Base-by-base conservation (phyloP, 1,139 yeast genomes). In the Geotrichum phurueaensis region DNA sequence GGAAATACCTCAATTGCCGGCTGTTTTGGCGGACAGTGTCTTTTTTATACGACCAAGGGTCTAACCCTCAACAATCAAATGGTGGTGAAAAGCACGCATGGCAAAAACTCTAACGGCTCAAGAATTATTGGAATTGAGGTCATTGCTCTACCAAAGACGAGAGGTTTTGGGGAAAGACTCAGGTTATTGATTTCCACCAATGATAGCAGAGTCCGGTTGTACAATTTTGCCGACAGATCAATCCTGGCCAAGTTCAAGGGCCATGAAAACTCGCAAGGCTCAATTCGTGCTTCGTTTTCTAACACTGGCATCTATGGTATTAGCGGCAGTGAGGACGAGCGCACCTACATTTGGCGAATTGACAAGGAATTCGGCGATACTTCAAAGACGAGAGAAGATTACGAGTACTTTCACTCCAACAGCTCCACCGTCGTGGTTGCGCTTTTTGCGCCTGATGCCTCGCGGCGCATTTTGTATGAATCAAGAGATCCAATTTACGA, bases 401-500 rank as follows among this genome's bases (percentile, higher is more conserved):
- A 78, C 70, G 79, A 87, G 3, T 80, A 88, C 4, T 88, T 90
- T 71, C 95, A 87, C 73, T 90, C 96, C 0, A 91, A 89, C 72
- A 84, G 83, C 67, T 78, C 86, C 0, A 81, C 83, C 51, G 89
- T 90, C 25, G 89, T 94, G 54, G 84, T 83, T 25, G 94, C 96
- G 0, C 69, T 84, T 0, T 84, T 90, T 75, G 97, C 96, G 0
- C 97, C 97, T 0, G 76, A 81, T n/a, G 76, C 78, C 2, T 85
- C 97, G 0, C 79, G 82, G 62, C 84, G 82, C 62, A 75, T 87
- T 18, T 73, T 91, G 57, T 85, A 86, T 55, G 76, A 85, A 52
- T 86, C 96, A 0, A 87, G 87, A 68, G 97, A 91, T 70, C 83
- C 88, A 2, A 83, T 91, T 3, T 90, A 81, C 70, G 96, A 89